Conservation (phyloP, 768 basidiomycete genomes). For the Phanerodontia chrysosporium region DNA sequence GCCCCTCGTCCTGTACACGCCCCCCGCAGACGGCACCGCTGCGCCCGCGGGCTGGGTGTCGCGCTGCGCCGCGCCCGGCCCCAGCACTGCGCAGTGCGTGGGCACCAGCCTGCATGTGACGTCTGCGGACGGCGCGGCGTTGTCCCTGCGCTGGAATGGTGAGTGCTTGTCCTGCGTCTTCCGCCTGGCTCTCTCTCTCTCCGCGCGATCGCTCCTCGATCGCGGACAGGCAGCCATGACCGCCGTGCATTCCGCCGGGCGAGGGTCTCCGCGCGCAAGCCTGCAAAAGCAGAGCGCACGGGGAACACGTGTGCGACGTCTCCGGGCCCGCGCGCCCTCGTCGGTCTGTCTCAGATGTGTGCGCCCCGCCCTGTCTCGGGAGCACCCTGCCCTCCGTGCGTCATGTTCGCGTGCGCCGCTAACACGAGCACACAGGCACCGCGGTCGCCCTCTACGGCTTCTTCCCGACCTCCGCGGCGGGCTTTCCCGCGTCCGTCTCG, state of each 20-base stretch:
- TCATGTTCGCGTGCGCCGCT: background rate
- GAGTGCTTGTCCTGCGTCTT: conserved; percentile 18
- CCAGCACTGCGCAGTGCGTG: conserved; percentile 39
- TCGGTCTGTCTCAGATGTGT: background rate
- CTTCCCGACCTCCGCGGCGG: conserved; percentile 30
- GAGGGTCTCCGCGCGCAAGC: no score
- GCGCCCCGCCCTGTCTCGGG: background rate
- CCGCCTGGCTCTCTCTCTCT: background rate
- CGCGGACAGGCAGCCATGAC: no score
- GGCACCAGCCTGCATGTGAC: conserved; percentile 64
- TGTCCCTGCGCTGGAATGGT: conserved; percentile 64
- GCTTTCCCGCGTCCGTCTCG: conserved; percentile 11
- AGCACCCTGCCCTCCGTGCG: background rate
- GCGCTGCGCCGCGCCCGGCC: conserved; percentile 47
- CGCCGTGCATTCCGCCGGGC: no score
- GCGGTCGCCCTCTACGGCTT: conserved; percentile 59
- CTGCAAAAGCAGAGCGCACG: no score
- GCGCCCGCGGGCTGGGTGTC: conserved; percentile 63
- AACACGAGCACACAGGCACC: conserved; percentile 44
- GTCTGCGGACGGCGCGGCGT: conserved; percentile 49
- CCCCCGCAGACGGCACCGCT: conserved; percentile 53
- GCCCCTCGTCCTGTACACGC: conserved; percentile 56
- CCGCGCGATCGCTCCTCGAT: no score
- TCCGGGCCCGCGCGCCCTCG: background rate
- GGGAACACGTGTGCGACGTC: background rate